Base-by-base conservation (phyloP, 2,329 filamentous ascomycete genomes). In the Fusarium sp. region DNA sequence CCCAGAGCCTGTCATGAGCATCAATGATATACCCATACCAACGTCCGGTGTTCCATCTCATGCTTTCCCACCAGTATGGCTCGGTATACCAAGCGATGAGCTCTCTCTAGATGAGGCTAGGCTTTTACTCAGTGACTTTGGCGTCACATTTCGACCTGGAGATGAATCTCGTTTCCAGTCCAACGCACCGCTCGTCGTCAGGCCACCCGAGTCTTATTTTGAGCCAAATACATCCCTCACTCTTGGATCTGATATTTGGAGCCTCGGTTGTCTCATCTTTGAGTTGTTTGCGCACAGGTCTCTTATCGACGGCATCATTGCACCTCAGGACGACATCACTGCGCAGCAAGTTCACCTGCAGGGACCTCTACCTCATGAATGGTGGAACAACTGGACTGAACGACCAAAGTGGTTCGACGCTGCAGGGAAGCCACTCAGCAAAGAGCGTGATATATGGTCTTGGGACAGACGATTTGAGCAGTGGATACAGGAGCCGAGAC, bases 171-270 rank as follows among this genome's bases (percentile, higher is more conserved):
- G 67, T 1, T 62, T 64, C 23, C 52, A 75, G 20, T 79, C 76
- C 23, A 70, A 73, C 32, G 74, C 75, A 12, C 77, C 77, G 0
- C 70, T 76, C 14, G 63, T 12, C 28, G 62, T 73, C 45, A 73
- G 74, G 4, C 75, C 77, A 12, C 79, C 78, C 1, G 79, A 81
- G 65, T 68, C 68, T 26, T 68, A 69, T 14, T 81, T 82, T 53
- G 76, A 79, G 30, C 73, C 76, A 26, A 59, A 56, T 15, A 74
- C 40, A 17, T 72, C 78, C 15, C 71, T 81, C 8, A 74, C 75
- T 3, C 77, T 76, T 38, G 23, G 71, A 21, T 76, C 77, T 2
- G 78, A 81, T 38, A 78, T 39, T 78, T 81, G 78, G 79, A 78
- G 75, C n/a, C 74, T 81, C 6, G 75, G 72, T 1, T 81, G 76